Conservation (phyloP, 2,329 filamentous ascomycete species). For the Tolypocladium guangdongense region DNA sequence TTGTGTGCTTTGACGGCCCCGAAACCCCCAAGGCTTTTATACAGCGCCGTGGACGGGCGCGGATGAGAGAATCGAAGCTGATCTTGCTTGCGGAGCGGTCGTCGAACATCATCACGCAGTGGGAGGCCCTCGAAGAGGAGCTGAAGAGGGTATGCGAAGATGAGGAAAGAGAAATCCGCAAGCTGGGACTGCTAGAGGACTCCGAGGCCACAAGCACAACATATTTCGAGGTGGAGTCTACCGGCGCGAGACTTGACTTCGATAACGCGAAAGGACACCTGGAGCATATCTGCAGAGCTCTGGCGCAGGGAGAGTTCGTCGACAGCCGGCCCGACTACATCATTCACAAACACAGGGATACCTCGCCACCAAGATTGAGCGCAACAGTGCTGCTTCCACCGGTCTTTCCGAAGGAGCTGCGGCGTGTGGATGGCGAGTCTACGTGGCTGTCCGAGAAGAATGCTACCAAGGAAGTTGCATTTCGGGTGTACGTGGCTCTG, state of each 20-base stretch:
- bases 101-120: constrained; percentile 29
- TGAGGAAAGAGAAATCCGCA: constrained; percentile 40
- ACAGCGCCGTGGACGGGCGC: constrained; percentile 42
- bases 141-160: constrained; percentile 63
- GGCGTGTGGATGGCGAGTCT: constrained; percentile 11
- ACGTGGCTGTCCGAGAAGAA: constrained; percentile 62
- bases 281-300: constrained; percentile 64
- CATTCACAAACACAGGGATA: constrained; percentile 27
- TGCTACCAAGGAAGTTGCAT: constrained; percentile 72
- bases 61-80: constrained; percentile 39
- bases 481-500: constrained; percentile 64
- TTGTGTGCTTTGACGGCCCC: constrained; percentile 45
- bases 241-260: constrained; percentile 56
- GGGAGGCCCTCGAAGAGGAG: constrained; percentile 56
- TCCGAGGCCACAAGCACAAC: constrained; percentile 11
- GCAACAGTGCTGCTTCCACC: constrained; percentile 62
- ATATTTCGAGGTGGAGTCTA: constrained; percentile 27
- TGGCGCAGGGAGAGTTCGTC: constrained; percentile 48
- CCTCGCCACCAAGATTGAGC: constrained; percentile 21
- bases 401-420: constrained; percentile 43
- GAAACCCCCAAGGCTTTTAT: constrained; percentile 45
- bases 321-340: constrained; percentile 60
- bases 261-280: constrained; percentile 68
- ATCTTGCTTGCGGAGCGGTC: constrained; percentile 30
- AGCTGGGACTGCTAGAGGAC: constrained; percentile 38